Base-by-base conservation (phyloP, 108 stramenopile genomes). In the Hondaea fermentalgiana region DNA sequence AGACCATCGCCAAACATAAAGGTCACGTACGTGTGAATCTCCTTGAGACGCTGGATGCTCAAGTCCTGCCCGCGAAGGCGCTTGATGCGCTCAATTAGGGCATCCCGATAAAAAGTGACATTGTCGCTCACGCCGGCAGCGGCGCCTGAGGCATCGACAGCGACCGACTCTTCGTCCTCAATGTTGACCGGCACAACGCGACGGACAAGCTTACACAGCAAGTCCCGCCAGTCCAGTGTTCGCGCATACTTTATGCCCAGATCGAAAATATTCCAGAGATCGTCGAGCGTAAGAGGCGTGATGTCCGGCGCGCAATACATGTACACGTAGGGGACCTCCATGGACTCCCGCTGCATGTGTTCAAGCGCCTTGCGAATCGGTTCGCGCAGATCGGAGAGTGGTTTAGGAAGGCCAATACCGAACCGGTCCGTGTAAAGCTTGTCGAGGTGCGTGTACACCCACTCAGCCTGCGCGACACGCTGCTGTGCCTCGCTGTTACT, bases 301-400 rank as follows among this genome's bases (percentile, higher is more conserved):
- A 83, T 83, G 23, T 83, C 51, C 4, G n/a, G 76, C 12, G 45
- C 45, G 76, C 76, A 53, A 23, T 83, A 83, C 76, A 83, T 12
- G 51, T 53, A 83, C 49, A 83, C 51, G 76, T 53, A 83, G 51
- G 76, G 76, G 49, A 83, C 51, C 51, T 83, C 76, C 49, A 83
- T 47, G 17, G 45, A 53, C 51, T 83, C 49, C 10, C 51, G 45
- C 51, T 83, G 76, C 49, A 83, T 47, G 76, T 83, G 51, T 23
- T 53, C 49, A 1, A 83, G 76, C 23, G 76, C 76, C 45, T 83
- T 83, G 45, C 76, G 49, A 45, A 83, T 53, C 8, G 76, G 49
- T 2, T 35, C 76, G 28, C 45, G 49, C 19, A 83, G 3, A 17
- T 83, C 76, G 4, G 45, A 12, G 14, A 28, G n/a, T 16, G 76